phyloP scores from a whole-genome alignment of 2,329 filamentous ascomycete genomes.

The Epichloe amarillans region DNA sequence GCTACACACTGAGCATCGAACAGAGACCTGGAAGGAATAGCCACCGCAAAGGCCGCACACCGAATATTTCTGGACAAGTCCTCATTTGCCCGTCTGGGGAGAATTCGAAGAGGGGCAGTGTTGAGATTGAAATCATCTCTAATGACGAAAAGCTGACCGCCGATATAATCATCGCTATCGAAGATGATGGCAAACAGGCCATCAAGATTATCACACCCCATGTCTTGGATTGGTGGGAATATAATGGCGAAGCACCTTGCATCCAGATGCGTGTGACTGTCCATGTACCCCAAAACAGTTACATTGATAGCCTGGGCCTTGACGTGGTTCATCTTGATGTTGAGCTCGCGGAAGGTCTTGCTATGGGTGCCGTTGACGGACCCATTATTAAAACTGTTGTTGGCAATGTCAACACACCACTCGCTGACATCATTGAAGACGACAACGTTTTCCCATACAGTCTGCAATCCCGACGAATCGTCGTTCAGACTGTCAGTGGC shows the following conservation, averaged over 20 bases:
- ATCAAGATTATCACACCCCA: slow-evolving; percentile 28
- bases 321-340: slow-evolving; percentile 26
- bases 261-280: slow-evolving; percentile 34
- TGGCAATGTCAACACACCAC: slow-evolving; percentile 22
- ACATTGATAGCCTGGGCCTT: slow-evolving; percentile 25
- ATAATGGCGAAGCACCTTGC: slow-evolving; percentile 23
- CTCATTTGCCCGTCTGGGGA: slow-evolving; percentile 26
- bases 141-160: slow-evolving; percentile 30
- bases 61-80: slow-evolving; percentile 32
- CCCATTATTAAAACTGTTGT: slow-evolving; percentile 22
- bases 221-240: slow-evolving; percentile 18
- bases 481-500: slow-evolving; percentile 29
- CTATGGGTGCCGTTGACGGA: slow-evolving; percentile 17
- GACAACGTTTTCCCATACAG: slow-evolving; percentile 20
- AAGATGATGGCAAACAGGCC: slow-evolving; percentile 17
- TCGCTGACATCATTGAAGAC: slow-evolving; percentile 14
- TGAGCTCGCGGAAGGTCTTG: slow-evolving; percentile 26
- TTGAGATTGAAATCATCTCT: slow-evolving; percentile 31
- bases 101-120: slow-evolving; percentile 18
- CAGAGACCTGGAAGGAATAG: slow-evolving; percentile 20
- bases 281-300: slow-evolving; percentile 28
- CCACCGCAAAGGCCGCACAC: slow-evolving; percentile 12
- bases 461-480: slow-evolving; percentile 29
- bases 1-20: slow-evolving; percentile 24
- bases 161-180: slow-evolving; percentile 19